Percentiles rank a stretch among this genome's conserved stretches.
Conservation (phyloP, 2,329 filamentous ascomycete species). For the Fusarium foetens region DNA sequence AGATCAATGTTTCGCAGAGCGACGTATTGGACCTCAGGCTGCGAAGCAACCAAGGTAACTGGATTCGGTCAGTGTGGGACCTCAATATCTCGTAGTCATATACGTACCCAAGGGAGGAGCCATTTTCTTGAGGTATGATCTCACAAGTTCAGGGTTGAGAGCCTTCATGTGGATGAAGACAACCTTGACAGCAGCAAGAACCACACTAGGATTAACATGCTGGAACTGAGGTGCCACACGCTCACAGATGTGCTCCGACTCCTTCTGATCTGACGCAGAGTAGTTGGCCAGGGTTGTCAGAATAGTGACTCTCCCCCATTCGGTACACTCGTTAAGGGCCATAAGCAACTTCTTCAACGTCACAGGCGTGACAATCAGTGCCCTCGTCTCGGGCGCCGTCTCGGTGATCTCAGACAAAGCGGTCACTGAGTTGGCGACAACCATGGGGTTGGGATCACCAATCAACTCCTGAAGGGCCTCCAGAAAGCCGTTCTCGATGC, state of each 20-base stretch:
- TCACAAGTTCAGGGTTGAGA: conserved; percentile 79
- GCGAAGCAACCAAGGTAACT: conserved; percentile 96
- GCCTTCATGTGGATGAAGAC: conserved; percentile 97
- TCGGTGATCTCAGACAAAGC: conserved; percentile 93
- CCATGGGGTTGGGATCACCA: conserved; percentile 98
- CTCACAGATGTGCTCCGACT: conserved; percentile 98
- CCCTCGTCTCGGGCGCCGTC: conserved; percentile 88
- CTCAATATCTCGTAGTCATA: neutral
- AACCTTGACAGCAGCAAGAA: conserved; percentile 95
- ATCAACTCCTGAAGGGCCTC: conserved; percentile 95
- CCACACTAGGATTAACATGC: conserved; percentile 96
- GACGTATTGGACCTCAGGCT: conserved; percentile 97
- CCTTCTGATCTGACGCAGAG: conserved; percentile 85
- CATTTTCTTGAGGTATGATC: conserved; percentile 97
- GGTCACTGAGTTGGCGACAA: conserved; percentile 96
- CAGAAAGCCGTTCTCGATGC: conserved; percentile 95
- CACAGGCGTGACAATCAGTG: conserved; percentile 81
- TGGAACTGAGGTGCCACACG: conserved; percentile 96
- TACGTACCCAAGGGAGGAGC: conserved; percentile 87
- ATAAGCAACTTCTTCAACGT: conserved; percentile 95
- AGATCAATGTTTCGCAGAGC: conserved; percentile 96
- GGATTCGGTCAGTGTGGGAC: neutral
- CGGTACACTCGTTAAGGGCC: conserved; percentile 97
- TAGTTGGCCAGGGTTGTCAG: conserved; percentile 91
- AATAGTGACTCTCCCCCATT: conserved; percentile 97